phyloP scores from a whole-genome alignment of 257 asterid species.

The Marsdenia floribunda region DNA sequence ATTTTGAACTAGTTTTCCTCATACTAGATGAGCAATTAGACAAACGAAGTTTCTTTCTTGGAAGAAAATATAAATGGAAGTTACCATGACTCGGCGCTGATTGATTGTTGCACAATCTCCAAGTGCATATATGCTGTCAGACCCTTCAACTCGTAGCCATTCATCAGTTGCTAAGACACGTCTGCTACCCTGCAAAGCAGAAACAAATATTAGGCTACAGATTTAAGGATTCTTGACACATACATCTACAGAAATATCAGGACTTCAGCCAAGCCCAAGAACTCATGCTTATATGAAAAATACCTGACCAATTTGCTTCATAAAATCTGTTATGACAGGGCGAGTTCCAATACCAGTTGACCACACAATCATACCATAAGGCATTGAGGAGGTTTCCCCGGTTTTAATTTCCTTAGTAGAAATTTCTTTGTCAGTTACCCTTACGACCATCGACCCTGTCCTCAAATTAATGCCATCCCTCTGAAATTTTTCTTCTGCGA shows the following conservation, averaged over 20 bases:
- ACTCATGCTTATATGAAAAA: not conserved
- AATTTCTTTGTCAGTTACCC: conserved; percentile 75
- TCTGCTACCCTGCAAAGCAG: conserved; percentile 50
- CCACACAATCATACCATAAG: conserved; percentile 99
- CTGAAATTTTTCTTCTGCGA: conserved; percentile 82
- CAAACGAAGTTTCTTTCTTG: not conserved
- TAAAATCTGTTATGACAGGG: conserved; percentile 75
- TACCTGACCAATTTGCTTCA: conserved; percentile 98
- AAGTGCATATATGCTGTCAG: conserved; percentile 63
- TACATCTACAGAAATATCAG: not conserved
- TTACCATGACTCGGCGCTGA: conserved; percentile 91
- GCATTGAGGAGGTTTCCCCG: conserved; percentile 61
- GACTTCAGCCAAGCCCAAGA: not conserved
- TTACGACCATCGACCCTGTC: conserved; percentile 93
- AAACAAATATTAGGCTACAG: conserved; percentile 8
- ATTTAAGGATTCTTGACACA: not conserved
- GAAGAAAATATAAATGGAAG: conserved; percentile 2
- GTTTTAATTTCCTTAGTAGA: conserved; percentile 68
- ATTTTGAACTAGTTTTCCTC: not conserved
- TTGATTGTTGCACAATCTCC: conserved; percentile 96
- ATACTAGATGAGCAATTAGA: not conserved
- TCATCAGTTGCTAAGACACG: conserved; percentile 92
- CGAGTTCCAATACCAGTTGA: conserved; percentile 98
- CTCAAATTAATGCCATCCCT: conserved; percentile 85
- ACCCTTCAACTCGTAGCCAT: conserved; percentile 86